Base-by-base conservation (phyloP, 108 stramenopile genomes). In the Asterionellopsis glacialis region DNA sequence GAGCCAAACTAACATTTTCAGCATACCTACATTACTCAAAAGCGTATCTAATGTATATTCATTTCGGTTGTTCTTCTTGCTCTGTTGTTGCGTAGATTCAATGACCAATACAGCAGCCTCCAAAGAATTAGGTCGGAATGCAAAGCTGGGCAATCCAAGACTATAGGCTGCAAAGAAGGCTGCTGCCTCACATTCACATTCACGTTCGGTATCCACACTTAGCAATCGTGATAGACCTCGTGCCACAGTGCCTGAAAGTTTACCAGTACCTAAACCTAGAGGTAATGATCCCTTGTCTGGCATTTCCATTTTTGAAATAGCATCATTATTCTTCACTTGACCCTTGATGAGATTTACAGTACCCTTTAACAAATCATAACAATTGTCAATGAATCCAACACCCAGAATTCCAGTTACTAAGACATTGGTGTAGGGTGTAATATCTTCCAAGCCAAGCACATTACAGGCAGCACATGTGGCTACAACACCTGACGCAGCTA, bases 81-180 rank as follows among this genome's bases (percentile, higher is more conserved):
- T 67, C 13, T 69, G 55, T 11, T 42, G 11, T 58, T 65, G 61
- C 45, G 45, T 21, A 62, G 73, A 65, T 59, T 75, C 71, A 41
- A 77, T 75, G 21, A 67, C 75, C 56, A 79, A 57, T 5, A 73
- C 75, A 10, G 77, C 77, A 14, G 69, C 74, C 28, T 98, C 97
- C 51, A 92, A 66, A 24, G 91, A 90, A 60, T 95, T 96, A 16
- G 95, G 92, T 60, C 86, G 84, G 55, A 95, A 98, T 45, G 92
- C 87, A 83, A 95, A 98, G 51, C 89, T 89, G n/a, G 97, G 96
- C 56, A 96, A 59, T 28, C 97, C 97, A 15, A 95, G 76, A 15
- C 65, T 60, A 61, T 98, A 98, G 9, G 89, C 97, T 10, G 63
- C 74, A 62, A 90, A 82, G 18, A 98, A 83, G 7, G 93, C 88